phyloP scores from a whole-genome alignment of 2,329 filamentous ascomycete species.

The Penicillium capsulatum region DNA sequence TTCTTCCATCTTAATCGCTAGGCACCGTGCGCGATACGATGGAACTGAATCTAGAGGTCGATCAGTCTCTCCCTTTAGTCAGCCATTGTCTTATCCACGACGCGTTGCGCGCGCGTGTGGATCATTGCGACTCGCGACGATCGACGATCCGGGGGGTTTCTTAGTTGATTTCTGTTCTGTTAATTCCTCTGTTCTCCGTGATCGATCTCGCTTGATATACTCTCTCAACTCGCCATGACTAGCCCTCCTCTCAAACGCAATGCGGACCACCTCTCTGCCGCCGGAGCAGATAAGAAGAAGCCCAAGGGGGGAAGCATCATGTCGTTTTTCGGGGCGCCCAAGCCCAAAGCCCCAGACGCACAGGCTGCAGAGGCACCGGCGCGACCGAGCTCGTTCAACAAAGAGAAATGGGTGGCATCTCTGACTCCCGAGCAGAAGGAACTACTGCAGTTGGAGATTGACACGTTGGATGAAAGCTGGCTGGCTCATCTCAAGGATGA shows the following conservation, averaged over 20 bases:
- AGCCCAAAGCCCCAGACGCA: slow-evolving; percentile 39
- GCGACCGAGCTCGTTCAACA: slow-evolving; percentile 65
- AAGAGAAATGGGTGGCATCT: slow-evolving; percentile 79
- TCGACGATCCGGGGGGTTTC: background rate
- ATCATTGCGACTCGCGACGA: slow-evolving; percentile 1
- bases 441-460: slow-evolving; percentile 81
- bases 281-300: slow-evolving; percentile 60
- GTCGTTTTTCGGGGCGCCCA: slow-evolving; percentile 78
- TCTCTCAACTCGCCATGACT: slow-evolving; percentile 21
- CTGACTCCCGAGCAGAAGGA: slow-evolving; percentile 77
- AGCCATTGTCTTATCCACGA: slow-evolving; percentile 2
- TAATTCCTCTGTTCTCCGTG: background rate
- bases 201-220: background rate
- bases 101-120: slow-evolving; percentile 17
- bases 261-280: slow-evolving; percentile 45
- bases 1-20: too few relatives aligned
- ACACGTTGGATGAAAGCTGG: slow-evolving; percentile 90
- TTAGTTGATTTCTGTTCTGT: background rate
- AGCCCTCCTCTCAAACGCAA: slow-evolving; percentile 60
- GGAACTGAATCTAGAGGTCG: too few relatives aligned
- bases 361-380: slow-evolving; percentile 21
- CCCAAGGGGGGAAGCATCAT: slow-evolving; percentile 72
- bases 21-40: too few relatives aligned
- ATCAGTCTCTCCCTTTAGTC: too few relatives aligned
- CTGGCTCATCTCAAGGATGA: slow-evolving; percentile 84